These are phyloP conservation scores for Chlamydomonas asymmetrica DNA, from an alignment of 139 green algal genomes.

Conservation along the genomic window DNA sequence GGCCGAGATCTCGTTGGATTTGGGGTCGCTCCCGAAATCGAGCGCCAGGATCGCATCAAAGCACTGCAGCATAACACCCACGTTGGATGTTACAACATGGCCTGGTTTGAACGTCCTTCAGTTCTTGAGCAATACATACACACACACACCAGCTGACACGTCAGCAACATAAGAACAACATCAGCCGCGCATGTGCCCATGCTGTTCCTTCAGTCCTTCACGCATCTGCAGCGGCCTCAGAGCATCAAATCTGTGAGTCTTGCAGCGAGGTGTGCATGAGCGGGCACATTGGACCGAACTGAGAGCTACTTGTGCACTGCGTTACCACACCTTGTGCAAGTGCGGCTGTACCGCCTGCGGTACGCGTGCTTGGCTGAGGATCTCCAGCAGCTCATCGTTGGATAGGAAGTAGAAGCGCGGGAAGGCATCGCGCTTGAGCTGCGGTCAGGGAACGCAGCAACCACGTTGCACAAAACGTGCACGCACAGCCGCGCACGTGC, in stretches of 20 bases:
- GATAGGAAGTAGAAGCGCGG: slow-evolving; percentile 85
- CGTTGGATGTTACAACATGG: background rate
- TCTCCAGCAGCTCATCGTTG: slow-evolving; percentile 84
- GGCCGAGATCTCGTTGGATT: slow-evolving; percentile 65
- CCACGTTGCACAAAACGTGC: too few species aligned
- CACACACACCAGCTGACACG: too few species aligned
- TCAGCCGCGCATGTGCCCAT: too few species aligned
- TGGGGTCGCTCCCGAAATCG: slow-evolving; percentile 68
- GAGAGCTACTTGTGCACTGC: background rate
- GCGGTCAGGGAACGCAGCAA: too few species aligned
- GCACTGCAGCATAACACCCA: slow-evolving; percentile 41
- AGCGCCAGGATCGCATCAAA: slow-evolving; percentile 78
- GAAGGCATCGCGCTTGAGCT: slow-evolving; percentile 81
- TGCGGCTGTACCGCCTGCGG: slow-evolving; percentile 76
- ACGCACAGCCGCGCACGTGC: slow-evolving; percentile 7
- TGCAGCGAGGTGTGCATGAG: background rate
- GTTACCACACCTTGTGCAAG: slow-evolving; percentile 48
- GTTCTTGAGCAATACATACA: too few species aligned
- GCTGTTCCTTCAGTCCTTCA: too few species aligned
- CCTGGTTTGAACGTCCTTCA: background rate
- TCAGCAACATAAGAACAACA: too few species aligned
- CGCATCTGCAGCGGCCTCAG: too few species aligned
- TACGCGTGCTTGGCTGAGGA: slow-evolving; percentile 67
- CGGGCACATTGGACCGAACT: background rate
- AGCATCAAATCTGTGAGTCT: too few species aligned